Evolutionary conservation across 805 yeast genomes (phyloP).

Genomic region (Metschnikowia similis): DNA sequence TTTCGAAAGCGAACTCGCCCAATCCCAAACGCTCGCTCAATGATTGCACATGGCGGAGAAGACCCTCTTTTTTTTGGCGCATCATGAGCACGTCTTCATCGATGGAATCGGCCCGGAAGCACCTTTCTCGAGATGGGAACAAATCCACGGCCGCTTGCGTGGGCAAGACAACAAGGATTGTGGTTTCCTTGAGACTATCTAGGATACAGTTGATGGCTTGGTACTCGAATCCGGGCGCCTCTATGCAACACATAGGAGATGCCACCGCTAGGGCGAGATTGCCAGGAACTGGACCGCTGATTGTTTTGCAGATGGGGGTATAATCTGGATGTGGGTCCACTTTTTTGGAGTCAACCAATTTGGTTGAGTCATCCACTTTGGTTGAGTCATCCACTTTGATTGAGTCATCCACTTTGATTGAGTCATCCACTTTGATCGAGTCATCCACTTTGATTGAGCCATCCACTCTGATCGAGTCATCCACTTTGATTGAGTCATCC

Average conservation of each 20-base stretch:
- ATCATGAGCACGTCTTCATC: constrained; percentile 1
- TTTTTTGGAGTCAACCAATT: no score
- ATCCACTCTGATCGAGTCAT: no score
- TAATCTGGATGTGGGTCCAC: no score
- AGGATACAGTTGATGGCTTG: background rate
- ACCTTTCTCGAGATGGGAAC: background rate
- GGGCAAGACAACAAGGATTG: constrained; percentile 12
- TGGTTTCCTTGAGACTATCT: background rate
- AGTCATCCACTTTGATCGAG: no score
- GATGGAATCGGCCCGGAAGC: constrained; percentile 6
- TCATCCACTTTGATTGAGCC: no score
- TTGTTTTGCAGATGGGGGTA: background rate
- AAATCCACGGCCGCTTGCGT: constrained; percentile 11
- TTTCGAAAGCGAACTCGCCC: constrained; percentile 13
- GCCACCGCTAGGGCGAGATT: background rate
- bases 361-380: no score
- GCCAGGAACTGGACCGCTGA: background rate
- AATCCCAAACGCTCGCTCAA: constrained; percentile 15
- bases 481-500: background rate
- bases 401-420: no score
- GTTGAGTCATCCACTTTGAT: background rate
- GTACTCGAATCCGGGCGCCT: background rate
- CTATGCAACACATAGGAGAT: background rate
- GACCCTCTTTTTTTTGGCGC: constrained; percentile 3
- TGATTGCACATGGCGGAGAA: constrained; percentile 11